Evolutionary conservation across 2,329 filamentous ascomycete species (phyloP).

Genomic region (Rosellinia necatrix): DNA sequence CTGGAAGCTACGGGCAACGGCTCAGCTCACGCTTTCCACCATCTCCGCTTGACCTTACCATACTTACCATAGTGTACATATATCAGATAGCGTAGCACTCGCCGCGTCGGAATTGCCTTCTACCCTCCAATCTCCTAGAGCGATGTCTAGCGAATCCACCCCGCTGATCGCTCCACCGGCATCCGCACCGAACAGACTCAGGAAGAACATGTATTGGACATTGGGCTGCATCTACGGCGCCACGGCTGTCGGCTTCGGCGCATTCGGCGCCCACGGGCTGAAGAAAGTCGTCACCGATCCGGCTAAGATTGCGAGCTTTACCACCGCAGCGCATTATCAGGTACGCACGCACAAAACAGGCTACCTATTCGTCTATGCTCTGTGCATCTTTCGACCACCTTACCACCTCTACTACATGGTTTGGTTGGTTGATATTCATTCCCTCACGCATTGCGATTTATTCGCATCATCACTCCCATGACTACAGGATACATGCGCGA

Average conservation of each 20-base stretch:
- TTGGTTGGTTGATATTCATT: too few relatives aligned
- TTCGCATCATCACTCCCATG: too few relatives aligned
- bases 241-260: conserved; percentile 63
- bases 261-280: conserved; percentile 71
- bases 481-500: too few relatives aligned
- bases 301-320: conserved; percentile 61
- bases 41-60: not conserved
- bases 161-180: conserved; percentile 27
- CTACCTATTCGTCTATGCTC: not conserved
- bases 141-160: conserved; percentile 27
- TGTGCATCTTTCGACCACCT: not conserved
- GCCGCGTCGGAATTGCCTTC: not conserved
- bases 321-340: conserved; percentile 70
- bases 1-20: too few relatives aligned
- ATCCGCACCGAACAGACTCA: conserved; percentile 11
- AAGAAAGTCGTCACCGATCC: conserved; percentile 66
- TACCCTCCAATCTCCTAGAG: not conserved
- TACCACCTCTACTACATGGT: too few relatives aligned
- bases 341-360: conserved; percentile 46
- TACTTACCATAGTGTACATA: too few relatives aligned
- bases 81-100: not conserved
- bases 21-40: not conserved
- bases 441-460: too few relatives aligned
- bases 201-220: conserved; percentile 56
- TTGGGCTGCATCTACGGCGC: conserved; percentile 67